Base-by-base conservation (phyloP, 208 protist species). In the Acanthamoeba divionensis region DNA sequence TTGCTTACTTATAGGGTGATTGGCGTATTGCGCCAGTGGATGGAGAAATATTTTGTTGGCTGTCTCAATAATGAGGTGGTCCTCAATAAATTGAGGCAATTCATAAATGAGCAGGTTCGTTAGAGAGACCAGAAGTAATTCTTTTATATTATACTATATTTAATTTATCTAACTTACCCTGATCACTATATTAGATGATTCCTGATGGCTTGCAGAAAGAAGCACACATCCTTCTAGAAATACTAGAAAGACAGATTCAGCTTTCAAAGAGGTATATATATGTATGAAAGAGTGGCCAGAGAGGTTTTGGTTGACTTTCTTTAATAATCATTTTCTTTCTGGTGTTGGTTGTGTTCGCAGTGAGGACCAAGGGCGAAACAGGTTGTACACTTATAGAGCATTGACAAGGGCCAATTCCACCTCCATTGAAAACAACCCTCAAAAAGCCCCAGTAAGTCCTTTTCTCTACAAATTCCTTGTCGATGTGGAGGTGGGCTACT, bases 371-470 rank as follows among this genome's bases (percentile, higher is more conserved):
- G 36, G 36, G 36, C 36, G 36, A 1, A 41, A 41, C 36, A 41
- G 36, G 36, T 41, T 41, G 5, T 41, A 41, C 36, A 41, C 36
- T 41, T 41, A 41, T 41, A 41, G 36, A 41, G 36, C 36, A 41
- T 41, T 41, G 36, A 41, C 36, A 41, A 41, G 36, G 36, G 36
- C 36, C 36, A 41, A 41, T 41, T 41, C 36, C 36, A 41, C 36
- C 5, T 41, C 36, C 36, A 41, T 41, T 41, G 36, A 41, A 41
- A 41, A 41, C 36, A 41, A 41, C 66, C 66, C 48, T 18, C 38
- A 75, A 44, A 75, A 75, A 44, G 66, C 66, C n/a, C 66, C 66
- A 21, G 66, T 75, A 75, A 33, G 24, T 71, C 9, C n/a, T n/a
- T n/a, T n/a, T n/a, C n/a, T n/a, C n/a, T 18, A 41, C 36, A 41